Conservation (phyloP, 2,329 filamentous ascomycete species). For the Alternaria triticimaculans region DNA sequence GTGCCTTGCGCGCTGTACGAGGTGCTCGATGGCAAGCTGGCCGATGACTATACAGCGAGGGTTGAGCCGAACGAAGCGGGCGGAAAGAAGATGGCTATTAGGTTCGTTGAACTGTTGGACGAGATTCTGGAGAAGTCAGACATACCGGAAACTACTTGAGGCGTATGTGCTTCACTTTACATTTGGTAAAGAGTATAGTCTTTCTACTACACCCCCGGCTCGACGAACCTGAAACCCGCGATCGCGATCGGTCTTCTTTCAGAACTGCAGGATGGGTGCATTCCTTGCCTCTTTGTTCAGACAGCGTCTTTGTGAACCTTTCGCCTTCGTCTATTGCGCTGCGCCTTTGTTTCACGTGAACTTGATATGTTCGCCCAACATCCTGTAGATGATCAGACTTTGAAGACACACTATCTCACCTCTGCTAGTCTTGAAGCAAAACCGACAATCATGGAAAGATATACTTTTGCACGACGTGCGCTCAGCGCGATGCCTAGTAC, state of each 20-base stretch:
- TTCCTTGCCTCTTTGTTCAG: neutral
- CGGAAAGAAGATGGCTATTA: conserved; percentile 43
- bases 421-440: too few species aligned
- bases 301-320: neutral
- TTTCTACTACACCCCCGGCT: neutral
- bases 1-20: conserved; percentile 44
- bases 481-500: neutral
- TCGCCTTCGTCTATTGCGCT: neutral
- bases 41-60: conserved; percentile 41
- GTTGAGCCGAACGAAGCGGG: conserved; percentile 46
- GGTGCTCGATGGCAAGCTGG: conserved; percentile 39
- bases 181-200: neutral
- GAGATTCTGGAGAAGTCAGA: neutral
- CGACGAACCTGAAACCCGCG: neutral
- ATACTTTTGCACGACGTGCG: neutral
- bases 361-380: neutral
- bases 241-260: neutral
- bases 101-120: conserved; percentile 30
- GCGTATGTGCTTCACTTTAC: neutral
- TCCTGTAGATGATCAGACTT: neutral
- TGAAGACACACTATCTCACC: neutral
- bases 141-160: neutral
- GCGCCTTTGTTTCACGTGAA: neutral
- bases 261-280: neutral
- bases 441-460: neutral